Base-by-base conservation (phyloP, 2,329 filamentous ascomycete genomes). In the Cladosporium velox region DNA sequence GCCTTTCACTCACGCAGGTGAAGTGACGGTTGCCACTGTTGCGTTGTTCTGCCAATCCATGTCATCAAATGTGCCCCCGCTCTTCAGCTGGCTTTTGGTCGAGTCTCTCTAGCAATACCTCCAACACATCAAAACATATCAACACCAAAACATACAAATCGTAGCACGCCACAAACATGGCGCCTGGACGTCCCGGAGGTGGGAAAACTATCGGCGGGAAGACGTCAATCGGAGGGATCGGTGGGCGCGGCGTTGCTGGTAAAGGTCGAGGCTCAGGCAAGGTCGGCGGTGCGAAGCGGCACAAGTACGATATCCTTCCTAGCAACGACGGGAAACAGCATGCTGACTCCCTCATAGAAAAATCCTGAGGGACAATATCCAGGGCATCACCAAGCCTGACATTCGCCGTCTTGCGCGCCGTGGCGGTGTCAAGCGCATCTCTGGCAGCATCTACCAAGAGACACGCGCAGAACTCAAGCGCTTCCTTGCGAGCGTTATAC, bases 321-420 rank as follows among this genome's bases (percentile, higher is more conserved):
- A 24, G 28, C 28, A 21, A 18, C 26, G n/a, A 54, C 18, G 5
- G 14, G 21, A 3, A 15, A 24, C 10, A 62, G 1, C 34, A 57
- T 21, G 52, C 59, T 60, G 44, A 59, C 65, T 88, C 1, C 3
- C 92, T 18, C n/a, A 95, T 84, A 91, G 93, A 78, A 97, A 97
- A 90, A 96, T 97, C 86, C 87, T 97, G 81, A 91, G 92, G 83
- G 93, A 97, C 90, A 97, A 96, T 90, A 97, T 97, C 78, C 92
- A 96, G 85, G 93, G 93, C 84, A 95, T 97, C 78, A 97, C 93
- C 77, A 97, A 96, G 89, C 67, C 68, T 21, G 71, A 68, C 60
- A 74, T 73, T 66, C 90, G 93, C 77, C 88, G 91, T 49, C 78
- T 94, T 0, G 91, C 91, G 1, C 86, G 91, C 6, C 87, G 91